These are phyloP conservation scores for Rhizopogon parksii DNA, from an alignment of 1,284 basidiomycete genomes.

Conservation along the genomic window DNA sequence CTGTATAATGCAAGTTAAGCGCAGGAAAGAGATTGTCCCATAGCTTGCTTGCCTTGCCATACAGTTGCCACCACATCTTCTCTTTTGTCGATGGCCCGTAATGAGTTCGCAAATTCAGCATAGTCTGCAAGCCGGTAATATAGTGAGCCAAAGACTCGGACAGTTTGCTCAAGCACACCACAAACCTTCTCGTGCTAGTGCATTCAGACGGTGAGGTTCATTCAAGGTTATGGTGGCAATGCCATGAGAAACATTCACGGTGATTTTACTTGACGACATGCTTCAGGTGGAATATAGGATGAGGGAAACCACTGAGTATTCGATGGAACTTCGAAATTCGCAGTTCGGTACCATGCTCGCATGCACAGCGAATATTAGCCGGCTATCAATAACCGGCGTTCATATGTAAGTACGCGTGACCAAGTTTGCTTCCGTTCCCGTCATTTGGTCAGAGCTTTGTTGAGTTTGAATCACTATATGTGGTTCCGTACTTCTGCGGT, in stretches of 20 bases:
- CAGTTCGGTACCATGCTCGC: no score
- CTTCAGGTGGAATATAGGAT: neutral
- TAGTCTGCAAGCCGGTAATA: constrained; percentile 41
- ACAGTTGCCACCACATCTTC: constrained; percentile 60
- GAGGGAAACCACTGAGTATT: no score
- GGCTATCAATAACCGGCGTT: no score
- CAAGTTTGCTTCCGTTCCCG: no score
- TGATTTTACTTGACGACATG: constrained; percentile 34
- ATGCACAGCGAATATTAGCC: no score
- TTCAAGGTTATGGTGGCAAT: constrained; percentile 68
- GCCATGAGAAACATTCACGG: constrained; percentile 43
- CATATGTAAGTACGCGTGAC: no score
- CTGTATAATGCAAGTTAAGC: constrained; percentile 26
- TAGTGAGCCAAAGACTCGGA: neutral
- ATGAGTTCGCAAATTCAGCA: constrained; percentile 46
- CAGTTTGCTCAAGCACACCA: neutral
- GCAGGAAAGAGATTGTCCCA: neutral
- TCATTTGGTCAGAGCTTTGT: no score
- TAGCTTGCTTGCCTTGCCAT: constrained; percentile 49
- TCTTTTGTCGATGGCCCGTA: constrained; percentile 52
- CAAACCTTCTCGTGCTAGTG: constrained; percentile 51
- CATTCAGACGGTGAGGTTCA: constrained; percentile 52
- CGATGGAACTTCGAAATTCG: no score
- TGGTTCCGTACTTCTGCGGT: no score
- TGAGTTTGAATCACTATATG: no score